Evolutionary conservation across 176 grass and related monocot species (phyloP).

Genomic region (Zea mays): Zm-B73-REFERENCE-NAM-5.0 NC_050100.1:174879001-174879500

Average conservation of each 20-base stretch:
- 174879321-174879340: not conserved
- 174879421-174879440: not conserved
- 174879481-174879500: too few species aligned
- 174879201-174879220: not conserved
- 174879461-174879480: slow-evolving; percentile 6
- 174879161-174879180: not conserved
- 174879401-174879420: not conserved
- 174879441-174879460: not conserved
- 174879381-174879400: not conserved
- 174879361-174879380: not conserved
- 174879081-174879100: not conserved
- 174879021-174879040: slow-evolving; percentile 16
- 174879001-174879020: slow-evolving; percentile 44
- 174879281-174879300: slow-evolving; percentile 10
- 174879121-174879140: not conserved
- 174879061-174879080: not conserved
- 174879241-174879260: slow-evolving; percentile 18
- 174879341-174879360: not conserved
- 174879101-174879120: not conserved
- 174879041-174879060: slow-evolving; percentile 27
- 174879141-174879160: not conserved
- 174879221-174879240: slow-evolving; percentile 6
- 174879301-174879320: not conserved
- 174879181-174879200: not conserved
- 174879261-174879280: not conserved